A percentile compares a stretch with the other conserved stretches of the same genome.
phyloP scores from a whole-genome alignment of 1,284 basidiomycete genomes.

The Neonothopanus nambi region DNA sequence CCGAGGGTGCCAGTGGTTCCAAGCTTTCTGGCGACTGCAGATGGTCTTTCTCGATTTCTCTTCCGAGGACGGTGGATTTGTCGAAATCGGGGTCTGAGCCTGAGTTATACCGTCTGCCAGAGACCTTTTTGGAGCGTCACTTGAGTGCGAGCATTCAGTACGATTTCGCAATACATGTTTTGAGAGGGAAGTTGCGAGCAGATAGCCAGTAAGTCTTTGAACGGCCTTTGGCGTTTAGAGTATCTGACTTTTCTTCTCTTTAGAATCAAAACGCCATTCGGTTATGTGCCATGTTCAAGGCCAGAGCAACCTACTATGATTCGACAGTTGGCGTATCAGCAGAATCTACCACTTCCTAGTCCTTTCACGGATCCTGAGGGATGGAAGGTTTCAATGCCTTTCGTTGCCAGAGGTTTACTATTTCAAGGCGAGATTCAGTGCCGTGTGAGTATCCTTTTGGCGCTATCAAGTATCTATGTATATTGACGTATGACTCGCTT shows the following conservation, averaged over 20 bases:
- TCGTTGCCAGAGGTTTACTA: conserved; percentile 40
- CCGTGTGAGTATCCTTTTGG: conserved; percentile 5
- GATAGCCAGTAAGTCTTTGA: conserved; percentile 40
- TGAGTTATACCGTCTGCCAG: conserved; percentile 37
- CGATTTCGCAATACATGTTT: conserved; percentile 42
- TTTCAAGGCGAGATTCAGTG: conserved; percentile 46
- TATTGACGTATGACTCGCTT: background rate
- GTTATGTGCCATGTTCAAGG: conserved; percentile 46
- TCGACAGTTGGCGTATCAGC: conserved; percentile 49
- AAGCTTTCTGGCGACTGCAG: conserved; percentile 43
- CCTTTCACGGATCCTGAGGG: conserved; percentile 47
- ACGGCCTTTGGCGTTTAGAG: background rate
- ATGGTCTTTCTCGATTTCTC: conserved; percentile 45
- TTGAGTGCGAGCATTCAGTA: conserved; percentile 47
- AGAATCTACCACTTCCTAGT: conserved; percentile 40
- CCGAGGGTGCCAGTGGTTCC: conserved; percentile 34
- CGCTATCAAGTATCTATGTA: conserved; percentile 29
- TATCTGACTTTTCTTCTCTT: background rate
- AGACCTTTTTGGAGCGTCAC: conserved; percentile 48
- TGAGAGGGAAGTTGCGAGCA: conserved; percentile 46
- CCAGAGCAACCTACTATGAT: conserved; percentile 45
- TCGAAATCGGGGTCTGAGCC: conserved; percentile 32
- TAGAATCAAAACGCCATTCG: conserved; percentile 51
- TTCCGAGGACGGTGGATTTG: conserved; percentile 38
- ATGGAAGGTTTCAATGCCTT: conserved; percentile 43